Evolutionary conservation across 192 early-diverging fungal species (phyloP).

Genomic region (Coemansia sp.): DNA sequence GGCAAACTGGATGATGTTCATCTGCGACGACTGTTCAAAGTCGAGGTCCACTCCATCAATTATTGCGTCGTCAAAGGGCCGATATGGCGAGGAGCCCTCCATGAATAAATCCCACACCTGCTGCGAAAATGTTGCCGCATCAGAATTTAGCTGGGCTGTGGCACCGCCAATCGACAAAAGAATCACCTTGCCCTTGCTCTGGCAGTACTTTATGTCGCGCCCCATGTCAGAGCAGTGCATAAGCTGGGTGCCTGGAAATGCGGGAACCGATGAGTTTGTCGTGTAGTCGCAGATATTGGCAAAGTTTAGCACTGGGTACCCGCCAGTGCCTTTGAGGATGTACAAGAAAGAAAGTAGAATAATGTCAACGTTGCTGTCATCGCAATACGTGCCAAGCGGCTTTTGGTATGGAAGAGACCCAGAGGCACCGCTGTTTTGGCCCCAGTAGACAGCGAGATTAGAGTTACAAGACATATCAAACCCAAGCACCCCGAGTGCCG

Average conservation of each 20-base stretch:
- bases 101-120: slow-evolving; percentile 78
- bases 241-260: slow-evolving; percentile 59
- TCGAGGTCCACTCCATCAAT: slow-evolving; percentile 76
- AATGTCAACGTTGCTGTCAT: slow-evolving; percentile 54
- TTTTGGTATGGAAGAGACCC: slow-evolving; percentile 44
- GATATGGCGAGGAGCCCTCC: slow-evolving; percentile 57
- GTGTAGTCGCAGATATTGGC: slow-evolving; percentile 64
- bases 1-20: slow-evolving; percentile 61
- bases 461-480: slow-evolving; percentile 55
- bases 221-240: slow-evolving; percentile 71
- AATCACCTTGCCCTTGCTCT: slow-evolving; percentile 69
- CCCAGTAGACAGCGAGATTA: slow-evolving; percentile 63
- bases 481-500: slow-evolving; percentile 13
- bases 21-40: slow-evolving; percentile 62
- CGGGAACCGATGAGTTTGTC: slow-evolving; percentile 46
- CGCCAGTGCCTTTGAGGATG: slow-evolving; percentile 63
- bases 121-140: slow-evolving; percentile 63
- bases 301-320: slow-evolving; percentile 67
- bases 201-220: slow-evolving; percentile 69
- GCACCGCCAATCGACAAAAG: slow-evolving; percentile 75
- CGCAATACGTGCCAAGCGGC: slow-evolving; percentile 61
- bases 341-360: slow-evolving; percentile 64
- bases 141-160: slow-evolving; percentile 59
- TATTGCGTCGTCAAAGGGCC: slow-evolving; percentile 71
- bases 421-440: slow-evolving; percentile 57